Percentiles rank a stretch among this genome's conserved stretches.
These are phyloP conservation scores for Stagonosporopsis cucurbitacearum DNA, from an alignment of 2,329 filamentous ascomycete species.

Conservation along the genomic window DNA sequence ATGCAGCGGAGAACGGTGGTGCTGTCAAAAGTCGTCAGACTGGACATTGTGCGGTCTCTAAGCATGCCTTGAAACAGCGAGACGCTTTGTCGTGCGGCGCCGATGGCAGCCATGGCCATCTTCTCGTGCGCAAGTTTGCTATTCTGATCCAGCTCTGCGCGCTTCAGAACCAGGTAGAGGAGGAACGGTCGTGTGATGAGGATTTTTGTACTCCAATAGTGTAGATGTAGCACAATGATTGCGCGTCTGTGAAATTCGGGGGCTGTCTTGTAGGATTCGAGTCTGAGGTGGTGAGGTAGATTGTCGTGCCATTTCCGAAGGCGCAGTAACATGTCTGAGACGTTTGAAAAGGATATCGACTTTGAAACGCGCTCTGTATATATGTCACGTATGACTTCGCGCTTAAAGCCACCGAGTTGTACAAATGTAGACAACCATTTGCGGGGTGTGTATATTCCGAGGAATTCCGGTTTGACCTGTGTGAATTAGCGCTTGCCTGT, in stretches of 20 bases:
- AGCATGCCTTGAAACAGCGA: constrained; percentile 41
- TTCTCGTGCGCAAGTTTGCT: constrained; percentile 45
- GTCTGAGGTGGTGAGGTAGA: constrained; percentile 43
- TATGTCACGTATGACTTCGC: constrained; percentile 44
- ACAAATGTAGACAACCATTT: constrained; percentile 42
- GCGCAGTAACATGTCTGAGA: constrained; percentile 40
- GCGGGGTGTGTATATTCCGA: constrained; percentile 45
- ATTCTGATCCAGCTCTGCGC: constrained; percentile 29
- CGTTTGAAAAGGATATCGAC: constrained; percentile 44
- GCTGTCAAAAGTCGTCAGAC: constrained; percentile 46
- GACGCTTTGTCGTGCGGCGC: constrained; percentile 40
- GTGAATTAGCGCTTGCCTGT: not conserved
- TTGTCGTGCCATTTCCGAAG: constrained; percentile 44
- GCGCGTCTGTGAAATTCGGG: constrained; percentile 46
- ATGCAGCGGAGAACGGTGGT: constrained; percentile 42
- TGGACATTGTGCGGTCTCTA: constrained; percentile 32
- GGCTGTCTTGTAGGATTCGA: constrained; percentile 32
- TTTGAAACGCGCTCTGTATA: constrained; percentile 43
- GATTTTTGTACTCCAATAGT: constrained; percentile 46
- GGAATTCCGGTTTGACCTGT: constrained; percentile 34
- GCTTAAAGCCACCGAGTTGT: constrained; percentile 41
- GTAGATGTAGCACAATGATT: constrained; percentile 43
- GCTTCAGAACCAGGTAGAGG: constrained; percentile 42
- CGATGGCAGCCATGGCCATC: constrained; percentile 44
- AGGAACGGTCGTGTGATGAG: constrained; percentile 46